Percentiles rank a stretch among this genome's conserved stretches.
Conservation (phyloP, 768 basidiomycete species). For the Tricholoma bakamatsutake region DNA sequence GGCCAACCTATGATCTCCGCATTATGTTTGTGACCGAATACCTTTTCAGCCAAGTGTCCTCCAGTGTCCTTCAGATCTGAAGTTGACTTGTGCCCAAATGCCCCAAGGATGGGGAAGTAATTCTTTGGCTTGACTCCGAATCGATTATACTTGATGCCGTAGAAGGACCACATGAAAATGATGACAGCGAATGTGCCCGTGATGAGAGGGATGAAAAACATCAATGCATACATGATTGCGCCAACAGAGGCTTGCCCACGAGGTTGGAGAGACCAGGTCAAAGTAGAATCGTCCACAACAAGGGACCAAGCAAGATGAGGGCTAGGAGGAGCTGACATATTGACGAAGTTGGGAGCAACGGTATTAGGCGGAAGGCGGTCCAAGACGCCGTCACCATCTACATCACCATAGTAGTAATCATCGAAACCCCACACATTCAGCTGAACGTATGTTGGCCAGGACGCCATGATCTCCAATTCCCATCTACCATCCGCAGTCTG, state of each 20-base stretch:
- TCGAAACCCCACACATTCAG: constrained; percentile 90
- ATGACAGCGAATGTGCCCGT: constrained; percentile 79
- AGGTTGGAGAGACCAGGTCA: constrained; percentile 76
- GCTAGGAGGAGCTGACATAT: constrained; percentile 85
- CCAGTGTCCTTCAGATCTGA: constrained; percentile 62
- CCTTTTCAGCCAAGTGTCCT: constrained; percentile 61
- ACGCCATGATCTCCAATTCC: constrained; percentile 85
- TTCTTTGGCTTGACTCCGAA: constrained; percentile 79
- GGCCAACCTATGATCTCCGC: constrained; percentile 94
- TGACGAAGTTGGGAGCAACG: constrained; percentile 79
- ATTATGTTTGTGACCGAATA: constrained; percentile 58
- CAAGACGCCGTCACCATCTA: constrained; percentile 80
- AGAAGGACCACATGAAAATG: constrained; percentile 94
- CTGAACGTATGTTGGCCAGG: constrained; percentile 88
- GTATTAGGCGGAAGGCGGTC: constrained; percentile 91
- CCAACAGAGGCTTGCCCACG: constrained; percentile 78
- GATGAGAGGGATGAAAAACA: constrained; percentile 76
- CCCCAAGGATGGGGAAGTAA: constrained; percentile 87
- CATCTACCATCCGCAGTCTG: constrained; percentile 61
- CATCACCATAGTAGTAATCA: constrained; percentile 89
- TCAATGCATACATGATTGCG: constrained; percentile 82
- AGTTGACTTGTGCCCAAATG: constrained; percentile 57
- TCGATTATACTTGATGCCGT: constrained; percentile 91
- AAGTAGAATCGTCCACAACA: constrained; percentile 66
- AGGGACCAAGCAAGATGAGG: constrained; percentile 89